These are phyloP conservation scores for Alternaria arborescens DNA, from an alignment of 2,329 filamentous ascomycete species.

Conservation along the genomic window DNA sequence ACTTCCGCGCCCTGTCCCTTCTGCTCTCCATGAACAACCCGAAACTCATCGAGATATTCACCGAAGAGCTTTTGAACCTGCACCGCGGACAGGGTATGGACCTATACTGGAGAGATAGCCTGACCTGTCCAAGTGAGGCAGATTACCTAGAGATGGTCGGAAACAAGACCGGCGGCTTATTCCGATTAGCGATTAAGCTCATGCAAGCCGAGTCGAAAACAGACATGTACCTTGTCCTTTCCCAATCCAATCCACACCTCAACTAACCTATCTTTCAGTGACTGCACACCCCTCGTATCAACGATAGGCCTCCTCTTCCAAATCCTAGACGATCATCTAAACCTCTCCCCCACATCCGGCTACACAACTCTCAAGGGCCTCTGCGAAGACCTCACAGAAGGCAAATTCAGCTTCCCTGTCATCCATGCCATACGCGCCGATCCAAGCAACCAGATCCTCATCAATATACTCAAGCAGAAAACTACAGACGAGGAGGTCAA, in stretches of 20 bases:
- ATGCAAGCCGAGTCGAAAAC: slow-evolving; percentile 78
- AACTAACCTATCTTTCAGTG: slow-evolving; percentile 50
- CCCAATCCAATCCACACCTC: neutral
- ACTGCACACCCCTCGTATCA: slow-evolving; percentile 86
- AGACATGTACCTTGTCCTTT: slow-evolving; percentile 48
- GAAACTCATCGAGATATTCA: slow-evolving; percentile 73
- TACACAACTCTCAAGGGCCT: slow-evolving; percentile 92
- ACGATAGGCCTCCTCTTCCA: slow-evolving; percentile 87
- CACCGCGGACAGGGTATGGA: slow-evolving; percentile 92
- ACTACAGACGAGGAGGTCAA: slow-evolving; percentile 88
- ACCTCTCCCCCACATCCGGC: slow-evolving; percentile 65
- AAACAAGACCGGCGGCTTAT: slow-evolving; percentile 89
- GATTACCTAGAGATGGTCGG: slow-evolving; percentile 95
- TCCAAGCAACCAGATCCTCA: slow-evolving; percentile 76
- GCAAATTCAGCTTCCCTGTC: slow-evolving; percentile 95
- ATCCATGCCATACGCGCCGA: slow-evolving; percentile 89
- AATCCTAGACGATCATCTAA: slow-evolving; percentile 93
- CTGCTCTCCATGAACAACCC: slow-evolving; percentile 75
- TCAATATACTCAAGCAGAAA: slow-evolving; percentile 93
- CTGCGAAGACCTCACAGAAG: slow-evolving; percentile 94
- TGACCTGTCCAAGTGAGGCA: slow-evolving; percentile 84
- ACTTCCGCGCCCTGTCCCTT: slow-evolving; percentile 81
- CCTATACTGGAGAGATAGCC: slow-evolving; percentile 85
- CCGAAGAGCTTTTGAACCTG: slow-evolving; percentile 83
- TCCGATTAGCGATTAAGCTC: slow-evolving; percentile 83